Evolutionary conservation across 2,329 filamentous ascomycete genomes (phyloP).

Genomic region (Cladorrhinum sp.): DNA sequence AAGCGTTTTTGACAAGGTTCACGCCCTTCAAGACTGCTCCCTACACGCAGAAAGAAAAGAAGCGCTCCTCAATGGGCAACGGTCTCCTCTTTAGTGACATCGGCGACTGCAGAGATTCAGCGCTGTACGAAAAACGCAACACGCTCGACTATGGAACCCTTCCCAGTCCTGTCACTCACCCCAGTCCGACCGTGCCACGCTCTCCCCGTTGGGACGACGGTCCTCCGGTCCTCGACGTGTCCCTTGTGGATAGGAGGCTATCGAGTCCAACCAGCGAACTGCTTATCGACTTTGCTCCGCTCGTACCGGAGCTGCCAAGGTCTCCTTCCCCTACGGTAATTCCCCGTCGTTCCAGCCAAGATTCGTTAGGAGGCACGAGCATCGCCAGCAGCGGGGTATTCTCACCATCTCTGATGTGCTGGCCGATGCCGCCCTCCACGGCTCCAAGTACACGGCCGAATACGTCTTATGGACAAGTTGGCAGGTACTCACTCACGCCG

Average conservation of each 20-base stretch:
- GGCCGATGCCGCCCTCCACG: conserved; percentile 24
- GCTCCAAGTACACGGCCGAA: conserved; percentile 4
- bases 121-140: conserved; percentile 20
- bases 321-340: conserved; percentile 16
- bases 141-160: conserved; percentile 21
- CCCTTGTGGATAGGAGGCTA: conserved; percentile 1
- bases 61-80: conserved; percentile 26
- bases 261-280: conserved; percentile 17
- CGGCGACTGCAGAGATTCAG: conserved; percentile 15
- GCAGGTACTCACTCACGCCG: not conserved
- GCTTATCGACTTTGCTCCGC: conserved; percentile 15
- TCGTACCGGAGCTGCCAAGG: conserved; percentile 17
- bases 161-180: conserved; percentile 17
- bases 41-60: conserved; percentile 22
- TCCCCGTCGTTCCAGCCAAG: conserved; percentile 19
- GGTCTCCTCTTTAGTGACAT: conserved; percentile 24
- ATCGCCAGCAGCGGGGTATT: conserved; percentile 27
- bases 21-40: conserved; percentile 24
- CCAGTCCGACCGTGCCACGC: conserved; percentile 13
- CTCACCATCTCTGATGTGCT: conserved; percentile 23
- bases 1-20: conserved; percentile 23
- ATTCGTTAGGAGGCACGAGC: conserved; percentile 23
- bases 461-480: conserved; percentile 1
- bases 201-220: conserved; percentile 16
- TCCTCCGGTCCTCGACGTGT: conserved; percentile 12